phyloP scores from a whole-genome alignment of 1,284 basidiomycete genomes.

The Tranzscheliella williamsii region DNA sequence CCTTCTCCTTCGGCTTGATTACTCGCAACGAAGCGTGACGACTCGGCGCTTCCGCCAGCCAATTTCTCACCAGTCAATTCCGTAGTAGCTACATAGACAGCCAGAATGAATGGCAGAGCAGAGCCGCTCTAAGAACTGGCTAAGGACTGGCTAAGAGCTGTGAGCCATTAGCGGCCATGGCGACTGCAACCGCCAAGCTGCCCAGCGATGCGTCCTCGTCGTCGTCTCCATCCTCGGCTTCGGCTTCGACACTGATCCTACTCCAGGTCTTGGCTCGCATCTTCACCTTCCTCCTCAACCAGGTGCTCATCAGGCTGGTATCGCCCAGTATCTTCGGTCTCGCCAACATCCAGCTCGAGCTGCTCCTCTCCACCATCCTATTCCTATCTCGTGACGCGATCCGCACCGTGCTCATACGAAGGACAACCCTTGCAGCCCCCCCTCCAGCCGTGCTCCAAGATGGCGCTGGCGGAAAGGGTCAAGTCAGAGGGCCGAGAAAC shows the following conservation, averaged over 20 bases:
- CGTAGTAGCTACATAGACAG: no score
- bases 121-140: no score
- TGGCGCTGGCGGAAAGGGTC: neutral
- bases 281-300: constrained; percentile 86
- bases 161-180: no score
- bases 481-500: constrained; percentile 7
- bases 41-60: no score
- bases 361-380: constrained; percentile 82
- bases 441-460: no score
- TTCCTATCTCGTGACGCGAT: constrained; percentile 91
- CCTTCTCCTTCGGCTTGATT: no score
- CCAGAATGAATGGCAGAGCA: no score
- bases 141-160: no score
- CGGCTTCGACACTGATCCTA: constrained; percentile 77
- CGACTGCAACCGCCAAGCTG: neutral
- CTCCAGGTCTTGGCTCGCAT: constrained; percentile 82
- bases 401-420: constrained; percentile 35
- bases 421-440: neutral
- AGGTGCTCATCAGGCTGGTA: constrained; percentile 79
- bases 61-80: no score
- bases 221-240: no score
- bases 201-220: no score
- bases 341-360: constrained; percentile 81
- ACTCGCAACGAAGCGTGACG: no score
- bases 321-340: constrained; percentile 84